These are phyloP conservation scores for Trichocladium antarcticum DNA, from an alignment of 495 filamentous ascomycete species.

Conservation along the genomic window DNA sequence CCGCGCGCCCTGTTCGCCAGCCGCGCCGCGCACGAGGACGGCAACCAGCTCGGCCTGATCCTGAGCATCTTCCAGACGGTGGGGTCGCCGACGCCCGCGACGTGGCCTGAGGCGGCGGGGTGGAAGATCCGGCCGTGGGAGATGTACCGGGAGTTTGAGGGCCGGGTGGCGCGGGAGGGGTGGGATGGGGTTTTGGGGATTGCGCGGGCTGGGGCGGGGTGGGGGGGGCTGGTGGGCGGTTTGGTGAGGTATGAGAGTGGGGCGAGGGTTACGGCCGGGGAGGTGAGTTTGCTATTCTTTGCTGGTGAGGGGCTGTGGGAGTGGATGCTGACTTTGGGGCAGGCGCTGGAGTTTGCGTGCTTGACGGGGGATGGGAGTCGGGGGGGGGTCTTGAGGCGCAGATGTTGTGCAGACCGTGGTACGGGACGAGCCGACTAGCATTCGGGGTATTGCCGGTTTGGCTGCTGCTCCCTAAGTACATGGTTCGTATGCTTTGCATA, in stretches of 20 bases:
- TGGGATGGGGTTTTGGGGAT: conserved; percentile 20
- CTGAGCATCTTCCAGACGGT: conserved; percentile 80
- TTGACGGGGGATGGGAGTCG: not conserved
- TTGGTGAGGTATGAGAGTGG: conserved; percentile 28
- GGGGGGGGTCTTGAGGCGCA: not conserved
- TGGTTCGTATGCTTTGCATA: conserved; percentile 1
- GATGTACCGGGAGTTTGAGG: conserved; percentile 41
- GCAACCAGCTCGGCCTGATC: conserved; percentile 84
- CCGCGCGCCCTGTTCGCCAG: conserved; percentile 59
- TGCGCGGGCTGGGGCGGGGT: conserved; percentile 22
- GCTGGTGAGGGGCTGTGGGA: not conserved
- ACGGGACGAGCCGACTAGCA: too few species aligned
- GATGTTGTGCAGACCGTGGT: too few species aligned
- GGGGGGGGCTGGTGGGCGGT: conserved; percentile 22
- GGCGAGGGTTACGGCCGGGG: conserved; percentile 15
- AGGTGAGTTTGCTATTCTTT: conserved; percentile 4
- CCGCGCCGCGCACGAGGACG: conserved; percentile 58
- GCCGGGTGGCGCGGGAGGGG: conserved; percentile 29
- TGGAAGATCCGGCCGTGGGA: conserved; percentile 44
- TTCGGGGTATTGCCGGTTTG: too few species aligned
- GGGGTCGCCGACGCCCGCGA: conserved; percentile 65
- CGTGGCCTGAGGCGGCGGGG: conserved; percentile 55
- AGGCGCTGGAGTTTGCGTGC: conserved; percentile 6
- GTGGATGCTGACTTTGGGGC: not conserved
- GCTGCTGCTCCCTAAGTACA: too few species aligned